Conservation (phyloP, 2,329 filamentous ascomycete species). For the Colletotrichum truncatum region DNA sequence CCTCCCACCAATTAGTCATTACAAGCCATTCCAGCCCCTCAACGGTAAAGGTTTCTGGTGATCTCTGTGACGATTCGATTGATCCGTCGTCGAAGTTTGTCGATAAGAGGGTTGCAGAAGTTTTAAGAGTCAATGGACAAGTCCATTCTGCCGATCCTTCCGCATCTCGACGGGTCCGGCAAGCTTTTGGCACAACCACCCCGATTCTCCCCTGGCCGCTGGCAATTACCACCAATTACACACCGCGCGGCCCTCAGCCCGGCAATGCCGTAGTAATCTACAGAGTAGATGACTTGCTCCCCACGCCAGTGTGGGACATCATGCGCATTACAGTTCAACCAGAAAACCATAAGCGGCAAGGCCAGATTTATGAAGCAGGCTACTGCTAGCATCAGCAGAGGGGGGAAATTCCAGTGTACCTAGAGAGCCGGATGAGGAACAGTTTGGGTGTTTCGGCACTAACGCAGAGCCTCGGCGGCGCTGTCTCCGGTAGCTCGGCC, state of each 20-base stretch:
- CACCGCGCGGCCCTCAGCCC: neutral
- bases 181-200: neutral
- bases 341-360: neutral
- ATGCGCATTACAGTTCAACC: neutral
- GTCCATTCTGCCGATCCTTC: neutral
- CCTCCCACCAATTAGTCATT: neutral
- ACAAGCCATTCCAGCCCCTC: neutral
- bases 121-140: too few relatives aligned
- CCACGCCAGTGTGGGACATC: neutral
- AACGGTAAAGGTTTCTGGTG: too few relatives aligned
- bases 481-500: conserved; percentile 6
- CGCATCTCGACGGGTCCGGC: neutral
- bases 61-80: too few relatives aligned
- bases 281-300: too few relatives aligned
- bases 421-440: neutral
- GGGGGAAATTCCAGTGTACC: neutral
- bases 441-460: neutral
- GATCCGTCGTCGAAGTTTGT: too few relatives aligned
- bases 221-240: neutral
- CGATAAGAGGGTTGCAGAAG: too few relatives aligned
- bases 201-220: neutral
- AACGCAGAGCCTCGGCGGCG: conserved; percentile 8
- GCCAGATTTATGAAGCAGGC: neutral
- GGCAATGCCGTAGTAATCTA: too few relatives aligned
- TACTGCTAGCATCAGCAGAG: too few relatives aligned